Evolutionary conservation across 352 stramenopile genomes (phyloP).

Genomic region (Phytophthora podocarpi): DNA sequence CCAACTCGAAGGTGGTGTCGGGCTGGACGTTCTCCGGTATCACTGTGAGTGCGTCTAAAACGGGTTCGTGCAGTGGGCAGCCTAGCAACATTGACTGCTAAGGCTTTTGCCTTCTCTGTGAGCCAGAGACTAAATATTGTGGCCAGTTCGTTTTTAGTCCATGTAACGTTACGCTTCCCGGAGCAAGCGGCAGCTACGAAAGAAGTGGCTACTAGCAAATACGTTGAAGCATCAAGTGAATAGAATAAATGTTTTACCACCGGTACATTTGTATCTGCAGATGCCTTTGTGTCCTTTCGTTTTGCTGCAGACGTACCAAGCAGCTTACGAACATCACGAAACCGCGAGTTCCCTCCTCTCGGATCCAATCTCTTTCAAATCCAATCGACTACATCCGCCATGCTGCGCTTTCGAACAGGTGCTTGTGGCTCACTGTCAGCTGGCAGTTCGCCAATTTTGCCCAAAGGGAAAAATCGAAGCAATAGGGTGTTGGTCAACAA

Average conservation of each 20-base stretch:
- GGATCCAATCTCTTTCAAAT: too few relatives aligned
- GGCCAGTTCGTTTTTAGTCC: too few relatives aligned
- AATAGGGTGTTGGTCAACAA: neutral
- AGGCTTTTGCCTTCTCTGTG: neutral
- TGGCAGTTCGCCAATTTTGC: neutral
- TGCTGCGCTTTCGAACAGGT: neutral
- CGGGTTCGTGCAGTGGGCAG: constrained; percentile 21
- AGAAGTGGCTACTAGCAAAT: neutral
- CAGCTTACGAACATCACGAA: too few relatives aligned
- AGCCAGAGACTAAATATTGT: neutral
- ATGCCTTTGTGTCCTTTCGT: too few relatives aligned
- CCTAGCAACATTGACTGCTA: constrained; percentile 19
- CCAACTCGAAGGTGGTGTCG: too few relatives aligned
- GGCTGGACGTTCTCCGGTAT: too few relatives aligned
- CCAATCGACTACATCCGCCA: neutral
- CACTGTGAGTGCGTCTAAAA: too few relatives aligned
- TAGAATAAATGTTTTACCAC: constrained; percentile 1
- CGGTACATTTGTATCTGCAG: too few relatives aligned
- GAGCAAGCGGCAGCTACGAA: neutral
- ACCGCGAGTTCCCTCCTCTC: too few relatives aligned
- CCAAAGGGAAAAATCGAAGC: neutral
- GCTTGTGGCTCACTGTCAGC: too few relatives aligned
- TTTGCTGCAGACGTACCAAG: too few relatives aligned
- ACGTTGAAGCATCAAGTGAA: constrained; percentile 1
- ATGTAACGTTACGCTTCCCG: neutral